These are phyloP conservation scores for Suhomyces xylopsoci DNA, from an alignment of 805 yeast species.

Conservation along the genomic window DNA sequence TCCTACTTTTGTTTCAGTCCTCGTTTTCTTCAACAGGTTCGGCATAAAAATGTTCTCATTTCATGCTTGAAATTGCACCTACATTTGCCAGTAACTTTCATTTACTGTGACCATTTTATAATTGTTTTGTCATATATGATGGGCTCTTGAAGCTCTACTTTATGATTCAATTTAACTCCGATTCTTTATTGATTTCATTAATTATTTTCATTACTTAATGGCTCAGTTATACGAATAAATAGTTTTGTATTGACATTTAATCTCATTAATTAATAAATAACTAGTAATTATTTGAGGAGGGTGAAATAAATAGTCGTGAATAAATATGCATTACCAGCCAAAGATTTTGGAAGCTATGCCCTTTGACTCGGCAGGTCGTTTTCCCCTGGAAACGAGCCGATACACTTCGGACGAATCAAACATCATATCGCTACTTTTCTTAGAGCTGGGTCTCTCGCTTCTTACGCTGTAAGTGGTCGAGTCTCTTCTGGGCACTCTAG, in stretches of 20 bases:
- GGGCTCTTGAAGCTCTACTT: too few relatives aligned
- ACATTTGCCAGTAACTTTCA: too few relatives aligned
- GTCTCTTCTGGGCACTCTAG: conserved; percentile 1
- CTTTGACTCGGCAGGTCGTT: conserved; percentile 1
- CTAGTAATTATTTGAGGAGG: background rate
- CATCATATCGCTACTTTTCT: conserved; percentile 2
- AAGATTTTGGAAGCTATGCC: conserved; percentile 30
- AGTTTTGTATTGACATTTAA: background rate
- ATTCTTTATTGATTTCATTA: too few relatives aligned
- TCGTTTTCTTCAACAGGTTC: too few relatives aligned
- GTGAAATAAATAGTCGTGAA: background rate
- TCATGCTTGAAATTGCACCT: too few relatives aligned
- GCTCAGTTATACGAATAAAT: background rate
- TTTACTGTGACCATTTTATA: too few relatives aligned
- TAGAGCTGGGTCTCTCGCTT: background rate
- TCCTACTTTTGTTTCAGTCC: too few relatives aligned
- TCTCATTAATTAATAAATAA: background rate
- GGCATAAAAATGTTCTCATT: too few relatives aligned
- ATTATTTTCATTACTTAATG: too few relatives aligned
- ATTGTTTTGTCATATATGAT: too few relatives aligned
- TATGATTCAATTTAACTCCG: too few relatives aligned
- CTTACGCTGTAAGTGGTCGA: background rate
- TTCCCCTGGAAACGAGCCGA: conserved; percentile 13
- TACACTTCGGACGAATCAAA: conserved; percentile 20
- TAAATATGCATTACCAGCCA: conserved; percentile 32